phyloP scores from a whole-genome alignment of 75 land plant species.

The Pinus taeda region DNA sequence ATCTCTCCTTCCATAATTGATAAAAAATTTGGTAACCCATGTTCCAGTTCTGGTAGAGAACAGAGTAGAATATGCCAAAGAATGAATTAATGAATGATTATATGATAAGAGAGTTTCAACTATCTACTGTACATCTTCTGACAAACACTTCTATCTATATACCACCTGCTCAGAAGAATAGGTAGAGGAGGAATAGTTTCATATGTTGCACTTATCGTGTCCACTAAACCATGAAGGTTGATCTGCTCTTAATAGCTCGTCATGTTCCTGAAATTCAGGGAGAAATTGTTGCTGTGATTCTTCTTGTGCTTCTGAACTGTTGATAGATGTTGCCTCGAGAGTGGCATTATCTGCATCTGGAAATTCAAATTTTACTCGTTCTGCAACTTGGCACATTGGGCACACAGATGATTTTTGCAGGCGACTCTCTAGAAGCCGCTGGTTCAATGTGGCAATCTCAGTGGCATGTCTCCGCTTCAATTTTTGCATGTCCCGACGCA shows the following conservation, averaged over 20 bases:
- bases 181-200: neutral
- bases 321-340: neutral
- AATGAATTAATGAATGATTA: conserved; percentile 1
- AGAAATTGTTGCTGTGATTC: neutral
- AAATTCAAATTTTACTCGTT: conserved; percentile 5
- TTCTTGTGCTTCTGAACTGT: neutral
- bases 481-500: conserved; percentile 64
- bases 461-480: conserved; percentile 67
- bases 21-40: no score
- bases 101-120: neutral
- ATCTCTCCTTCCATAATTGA: no score
- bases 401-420: conserved; percentile 53
- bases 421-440: conserved; percentile 62
- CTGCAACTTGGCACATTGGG: conserved; percentile 24
- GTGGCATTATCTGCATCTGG: neutral
- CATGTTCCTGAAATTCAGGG: conserved; percentile 1
- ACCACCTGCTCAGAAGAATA: conserved; percentile 5
- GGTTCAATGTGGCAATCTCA: conserved; percentile 72
- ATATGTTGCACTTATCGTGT: conserved; percentile 2
- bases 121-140: neutral
- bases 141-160: neutral
- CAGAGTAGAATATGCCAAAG: no score
- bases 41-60: no score
- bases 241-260: neutral
- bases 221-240: conserved; percentile 9